Evolutionary conservation across 2,329 filamentous ascomycete species (phyloP).

Genomic region (Exophiala bonariae): DNA sequence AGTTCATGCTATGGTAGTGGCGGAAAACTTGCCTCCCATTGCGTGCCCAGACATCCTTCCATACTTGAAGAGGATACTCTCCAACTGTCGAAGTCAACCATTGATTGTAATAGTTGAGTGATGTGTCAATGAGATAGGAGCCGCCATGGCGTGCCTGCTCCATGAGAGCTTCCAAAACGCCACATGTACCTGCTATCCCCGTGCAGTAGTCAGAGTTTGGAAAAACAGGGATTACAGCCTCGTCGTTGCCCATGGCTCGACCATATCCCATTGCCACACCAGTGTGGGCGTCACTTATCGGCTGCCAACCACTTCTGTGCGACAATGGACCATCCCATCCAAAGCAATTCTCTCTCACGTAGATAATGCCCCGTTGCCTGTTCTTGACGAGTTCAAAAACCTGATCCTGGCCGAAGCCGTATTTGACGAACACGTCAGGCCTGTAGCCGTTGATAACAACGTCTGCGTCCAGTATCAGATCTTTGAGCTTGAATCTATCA

Average conservation of each 20-base stretch:
- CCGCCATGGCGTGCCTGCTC: conserved; percentile 59
- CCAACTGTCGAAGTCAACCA: conserved; percentile 42
- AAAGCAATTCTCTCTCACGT: conserved; percentile 53
- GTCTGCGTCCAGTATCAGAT: conserved; percentile 50
- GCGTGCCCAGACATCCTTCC: conserved; percentile 47
- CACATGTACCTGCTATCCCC: conserved; percentile 69
- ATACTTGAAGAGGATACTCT: conserved; percentile 42
- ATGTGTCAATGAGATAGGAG: conserved; percentile 2
- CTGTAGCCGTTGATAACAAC: conserved; percentile 57
- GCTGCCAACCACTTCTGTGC: conserved; percentile 51
- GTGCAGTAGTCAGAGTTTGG: conserved; percentile 65
- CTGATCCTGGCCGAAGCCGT: conserved; percentile 57
- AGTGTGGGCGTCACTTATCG: conserved; percentile 47
- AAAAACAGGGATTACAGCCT: conserved; percentile 45
- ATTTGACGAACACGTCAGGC: conserved; percentile 49
- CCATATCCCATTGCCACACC: conserved; percentile 38
- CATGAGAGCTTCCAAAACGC: conserved; percentile 63
- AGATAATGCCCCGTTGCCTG: conserved; percentile 47
- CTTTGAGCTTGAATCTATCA: conserved; percentile 40
- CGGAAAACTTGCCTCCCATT: conserved; percentile 50
- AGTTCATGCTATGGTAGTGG: conserved; percentile 50
- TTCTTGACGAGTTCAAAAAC: conserved; percentile 39
- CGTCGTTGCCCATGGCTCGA: conserved; percentile 31
- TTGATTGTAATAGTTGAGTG: conserved; percentile 37
- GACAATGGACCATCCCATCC: conserved; percentile 47